Evolutionary conservation across 352 stramenopile species (phyloP).

Genomic region (Elongisporangium anandrum): DNA sequence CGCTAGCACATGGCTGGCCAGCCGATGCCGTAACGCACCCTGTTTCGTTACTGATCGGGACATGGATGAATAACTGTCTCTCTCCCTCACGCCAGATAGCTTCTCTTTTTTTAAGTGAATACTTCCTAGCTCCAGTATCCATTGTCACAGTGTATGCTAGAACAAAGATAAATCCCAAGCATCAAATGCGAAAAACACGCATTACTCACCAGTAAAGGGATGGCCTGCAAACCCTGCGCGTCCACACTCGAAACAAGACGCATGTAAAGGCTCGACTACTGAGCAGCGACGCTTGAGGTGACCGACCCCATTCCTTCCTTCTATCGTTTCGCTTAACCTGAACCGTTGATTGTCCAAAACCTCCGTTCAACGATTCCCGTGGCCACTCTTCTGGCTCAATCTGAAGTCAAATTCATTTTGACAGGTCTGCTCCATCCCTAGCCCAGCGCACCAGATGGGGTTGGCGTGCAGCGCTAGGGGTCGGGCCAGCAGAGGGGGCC

Average conservation of each 20-base stretch:
- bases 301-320: background rate
- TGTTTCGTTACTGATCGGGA: background rate
- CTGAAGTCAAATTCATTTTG: background rate
- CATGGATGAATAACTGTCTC: constrained; percentile 11
- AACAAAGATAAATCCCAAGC: background rate
- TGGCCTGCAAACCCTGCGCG: too few relatives aligned
- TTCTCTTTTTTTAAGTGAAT: background rate
- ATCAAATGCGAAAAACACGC: background rate
- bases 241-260: background rate
- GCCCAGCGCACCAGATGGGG: background rate
- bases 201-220: background rate
- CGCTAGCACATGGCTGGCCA: background rate
- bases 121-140: background rate
- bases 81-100: background rate
- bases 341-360: background rate
- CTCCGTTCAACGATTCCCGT: background rate
- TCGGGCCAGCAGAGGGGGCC: background rate
- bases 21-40: background rate
- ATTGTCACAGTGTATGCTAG: background rate
- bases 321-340: background rate
- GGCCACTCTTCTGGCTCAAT: background rate
- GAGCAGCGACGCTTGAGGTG: background rate
- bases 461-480: background rate
- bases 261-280: background rate
- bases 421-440: background rate